Evolutionary conservation across 345 rosid species (phyloP).

Genomic region (Gossypium thurberi): DNA sequence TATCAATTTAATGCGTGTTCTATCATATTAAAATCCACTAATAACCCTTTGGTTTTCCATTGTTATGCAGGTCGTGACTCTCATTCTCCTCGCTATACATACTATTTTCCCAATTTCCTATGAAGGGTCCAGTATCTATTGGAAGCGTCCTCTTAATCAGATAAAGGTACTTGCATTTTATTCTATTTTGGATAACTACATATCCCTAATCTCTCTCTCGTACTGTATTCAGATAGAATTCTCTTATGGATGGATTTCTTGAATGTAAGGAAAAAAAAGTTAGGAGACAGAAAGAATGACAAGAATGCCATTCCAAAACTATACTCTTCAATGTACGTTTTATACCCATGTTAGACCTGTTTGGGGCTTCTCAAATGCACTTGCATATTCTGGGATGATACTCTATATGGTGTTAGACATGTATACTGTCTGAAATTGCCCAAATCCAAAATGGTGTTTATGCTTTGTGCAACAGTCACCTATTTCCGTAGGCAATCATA

Average conservation of each 20-base stretch:
- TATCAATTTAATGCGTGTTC: not conserved
- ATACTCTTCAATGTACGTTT: not conserved
- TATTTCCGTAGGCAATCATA: not conserved
- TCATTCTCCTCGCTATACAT: conserved; percentile 51
- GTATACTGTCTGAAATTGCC: not conserved
- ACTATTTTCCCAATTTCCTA: conserved; percentile 64
- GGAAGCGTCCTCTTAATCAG: conserved; percentile 49
- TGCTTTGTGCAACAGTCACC: not conserved
- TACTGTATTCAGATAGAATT: not conserved
- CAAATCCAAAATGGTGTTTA: not conserved
- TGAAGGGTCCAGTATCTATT: conserved; percentile 63
- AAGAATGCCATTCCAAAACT: not conserved
- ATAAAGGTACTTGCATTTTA: conserved; percentile 48
- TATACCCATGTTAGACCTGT: not conserved
- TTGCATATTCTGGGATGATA: not conserved
- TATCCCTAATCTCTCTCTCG: not conserved
- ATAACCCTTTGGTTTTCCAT: conserved; percentile 2
- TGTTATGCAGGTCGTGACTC: conserved; percentile 52
- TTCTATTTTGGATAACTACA: conserved; percentile 5
- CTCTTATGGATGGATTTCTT: conserved; percentile 1
- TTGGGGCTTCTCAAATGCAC: not conserved
- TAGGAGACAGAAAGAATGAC: not conserved
- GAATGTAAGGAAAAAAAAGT: not conserved
- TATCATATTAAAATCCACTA: not conserved
- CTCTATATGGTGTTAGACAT: not conserved